A percentile compares a stretch with the other conserved stretches of the same genome.
Evolutionary conservation across 2,329 filamentous ascomycete genomes (phyloP).

Genomic region (Cladophialophora yegresii): DNA sequence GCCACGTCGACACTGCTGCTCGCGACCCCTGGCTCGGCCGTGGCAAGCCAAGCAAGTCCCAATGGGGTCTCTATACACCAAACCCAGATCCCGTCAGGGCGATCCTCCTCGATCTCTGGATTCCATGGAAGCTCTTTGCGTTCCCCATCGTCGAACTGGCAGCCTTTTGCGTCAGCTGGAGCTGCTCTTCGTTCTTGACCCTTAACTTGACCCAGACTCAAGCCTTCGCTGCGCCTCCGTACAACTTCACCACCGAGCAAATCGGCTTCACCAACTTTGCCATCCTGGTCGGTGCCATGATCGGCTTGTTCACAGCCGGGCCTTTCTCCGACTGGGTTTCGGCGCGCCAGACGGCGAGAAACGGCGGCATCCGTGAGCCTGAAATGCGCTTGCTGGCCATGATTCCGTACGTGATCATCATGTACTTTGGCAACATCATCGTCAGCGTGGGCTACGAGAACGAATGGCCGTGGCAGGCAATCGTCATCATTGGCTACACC

Average conservation of each 20-base stretch:
- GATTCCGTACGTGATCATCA: conserved; percentile 60
- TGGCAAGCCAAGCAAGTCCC: conserved; percentile 56
- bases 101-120: conserved; percentile 58
- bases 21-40: conserved; percentile 58
- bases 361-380: conserved; percentile 59
- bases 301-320: conserved; percentile 59
- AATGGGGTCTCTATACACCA: conserved; percentile 58
- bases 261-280: conserved; percentile 63
- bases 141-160: conserved; percentile 66
- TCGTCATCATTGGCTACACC: conserved; percentile 61
- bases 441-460: conserved; percentile 57
- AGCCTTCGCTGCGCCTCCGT: conserved; percentile 58
- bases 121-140: conserved; percentile 62
- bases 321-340: conserved; percentile 61
- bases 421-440: conserved; percentile 61
- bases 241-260: conserved; percentile 53
- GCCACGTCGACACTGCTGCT: conserved; percentile 40
- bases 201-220: conserved; percentile 63
- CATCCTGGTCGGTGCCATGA: conserved; percentile 55
- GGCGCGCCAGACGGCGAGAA: conserved; percentile 55
- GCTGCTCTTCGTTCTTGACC: conserved; percentile 59
- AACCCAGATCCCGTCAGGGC: conserved; percentile 49
- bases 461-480: conserved; percentile 54
- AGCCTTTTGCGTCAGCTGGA: conserved; percentile 63
- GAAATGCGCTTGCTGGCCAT: conserved; percentile 61